A percentile compares a stretch with the other conserved stretches of the same genome.
phyloP scores from a whole-genome alignment of 2,329 filamentous ascomycete species.

The Nemania serpens region DNA sequence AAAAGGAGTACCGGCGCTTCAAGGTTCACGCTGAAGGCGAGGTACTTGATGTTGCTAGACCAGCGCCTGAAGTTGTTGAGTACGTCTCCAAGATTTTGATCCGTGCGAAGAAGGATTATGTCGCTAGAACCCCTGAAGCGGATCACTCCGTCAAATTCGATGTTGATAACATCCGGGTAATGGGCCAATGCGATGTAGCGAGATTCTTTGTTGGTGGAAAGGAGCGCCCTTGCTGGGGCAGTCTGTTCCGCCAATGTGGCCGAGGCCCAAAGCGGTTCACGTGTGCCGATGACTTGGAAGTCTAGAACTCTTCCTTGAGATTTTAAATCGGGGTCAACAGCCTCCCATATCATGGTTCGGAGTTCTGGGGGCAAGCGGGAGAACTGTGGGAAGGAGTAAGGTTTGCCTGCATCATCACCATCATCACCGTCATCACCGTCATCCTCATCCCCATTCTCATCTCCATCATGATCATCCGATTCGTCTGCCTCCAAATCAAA shows the following conservation, averaged over 20 bases:
- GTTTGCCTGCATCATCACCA: neutral
- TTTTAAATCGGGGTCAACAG: slow-evolving; percentile 41
- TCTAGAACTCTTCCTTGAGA: slow-evolving; percentile 36
- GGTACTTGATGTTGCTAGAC: slow-evolving; percentile 19
- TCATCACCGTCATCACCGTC: slow-evolving; percentile 18
- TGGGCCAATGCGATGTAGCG: slow-evolving; percentile 38
- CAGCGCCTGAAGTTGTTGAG: neutral
- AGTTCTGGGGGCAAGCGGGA: slow-evolving; percentile 42
- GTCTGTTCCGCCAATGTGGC: slow-evolving; percentile 38
- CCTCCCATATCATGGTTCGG: slow-evolving; percentile 43
- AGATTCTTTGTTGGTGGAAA: slow-evolving; percentile 41
- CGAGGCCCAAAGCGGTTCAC: slow-evolving; percentile 24
- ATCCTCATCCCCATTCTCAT: slow-evolving; percentile 17
- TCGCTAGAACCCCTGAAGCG: slow-evolving; percentile 41
- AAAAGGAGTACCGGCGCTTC: too few relatives aligned
- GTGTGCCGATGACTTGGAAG: neutral
- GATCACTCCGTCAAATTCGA: slow-evolving; percentile 22
- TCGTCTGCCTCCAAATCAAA: slow-evolving; percentile 42
- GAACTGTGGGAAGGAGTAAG: slow-evolving; percentile 43
- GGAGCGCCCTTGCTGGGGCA: slow-evolving; percentile 37
- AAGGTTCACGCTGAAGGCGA: slow-evolving; percentile 30
- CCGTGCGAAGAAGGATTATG: slow-evolving; percentile 30
- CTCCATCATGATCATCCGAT: slow-evolving; percentile 31
- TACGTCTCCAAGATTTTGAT: neutral
- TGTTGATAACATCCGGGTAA: slow-evolving; percentile 41